Conservation (phyloP, 805 yeast genomes). For the Saturnispora ahearnii region DNA sequence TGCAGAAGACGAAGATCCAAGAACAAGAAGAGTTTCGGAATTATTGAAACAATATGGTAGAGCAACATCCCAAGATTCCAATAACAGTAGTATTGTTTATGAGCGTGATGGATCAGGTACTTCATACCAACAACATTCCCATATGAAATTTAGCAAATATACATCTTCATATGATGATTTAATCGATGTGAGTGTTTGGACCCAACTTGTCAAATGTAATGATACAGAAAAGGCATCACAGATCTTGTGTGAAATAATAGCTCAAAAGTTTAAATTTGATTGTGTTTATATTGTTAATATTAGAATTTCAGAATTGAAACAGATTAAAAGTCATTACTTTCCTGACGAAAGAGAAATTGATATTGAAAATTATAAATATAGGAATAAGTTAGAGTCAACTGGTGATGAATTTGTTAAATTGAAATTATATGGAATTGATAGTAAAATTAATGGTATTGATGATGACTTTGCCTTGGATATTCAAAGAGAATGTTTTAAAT, state of each 20-base stretch:
- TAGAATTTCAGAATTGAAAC: slow-evolving; percentile 38
- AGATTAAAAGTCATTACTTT: slow-evolving; percentile 33
- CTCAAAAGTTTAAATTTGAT: too few relatives aligned
- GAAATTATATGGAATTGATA: slow-evolving; percentile 39
- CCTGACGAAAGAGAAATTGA: slow-evolving; percentile 38
- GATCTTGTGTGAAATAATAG: too few relatives aligned
- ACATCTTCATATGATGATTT: slow-evolving; percentile 21
- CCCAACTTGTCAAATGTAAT: slow-evolving; percentile 28
- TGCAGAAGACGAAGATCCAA: neutral
- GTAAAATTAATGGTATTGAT: slow-evolving; percentile 19
- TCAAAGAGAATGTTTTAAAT: slow-evolving; percentile 37
- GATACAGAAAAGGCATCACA: slow-evolving; percentile 32
- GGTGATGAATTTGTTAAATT: slow-evolving; percentile 36
- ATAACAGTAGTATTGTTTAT: slow-evolving; percentile 33
- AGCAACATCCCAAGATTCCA: slow-evolving; percentile 39
- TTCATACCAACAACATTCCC: slow-evolving; percentile 44
- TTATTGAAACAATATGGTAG: slow-evolving; percentile 40
- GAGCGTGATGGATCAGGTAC: slow-evolving; percentile 61
- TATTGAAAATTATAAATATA: slow-evolving; percentile 34
- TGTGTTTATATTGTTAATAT: too few relatives aligned
- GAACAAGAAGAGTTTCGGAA: slow-evolving; percentile 2
- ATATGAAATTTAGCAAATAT: slow-evolving; percentile 33
- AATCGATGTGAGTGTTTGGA: slow-evolving; percentile 30
- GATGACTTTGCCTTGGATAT: slow-evolving; percentile 17
- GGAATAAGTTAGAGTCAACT: slow-evolving; percentile 28